These are phyloP conservation scores for Xanthoparmelia taractica DNA, from an alignment of 495 filamentous ascomycete genomes.

Conservation along the genomic window DNA sequence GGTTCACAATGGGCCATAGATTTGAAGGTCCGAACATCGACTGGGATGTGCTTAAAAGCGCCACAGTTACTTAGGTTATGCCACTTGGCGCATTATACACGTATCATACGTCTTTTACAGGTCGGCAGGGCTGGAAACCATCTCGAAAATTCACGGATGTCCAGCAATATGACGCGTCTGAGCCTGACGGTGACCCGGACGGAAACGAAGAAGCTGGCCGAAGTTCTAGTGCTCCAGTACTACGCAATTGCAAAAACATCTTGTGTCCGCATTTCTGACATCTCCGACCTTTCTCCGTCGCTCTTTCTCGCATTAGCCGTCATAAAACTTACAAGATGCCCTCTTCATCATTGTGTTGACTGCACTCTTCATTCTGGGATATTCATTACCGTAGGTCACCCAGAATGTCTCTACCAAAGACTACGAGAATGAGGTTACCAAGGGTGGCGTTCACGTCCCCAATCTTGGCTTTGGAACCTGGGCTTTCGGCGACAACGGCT, in stretches of 20 bases:
- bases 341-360: not conserved
- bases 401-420: slow-evolving; percentile 12
- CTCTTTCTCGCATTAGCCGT: not conserved
- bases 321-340: not conserved
- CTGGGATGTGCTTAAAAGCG: slow-evolving; percentile 20
- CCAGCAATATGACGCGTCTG: not conserved
- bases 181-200: not conserved
- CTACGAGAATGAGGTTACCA: not conserved
- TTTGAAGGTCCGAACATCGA: slow-evolving; percentile 30
- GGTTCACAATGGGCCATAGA: slow-evolving; percentile 22
- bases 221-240: not conserved
- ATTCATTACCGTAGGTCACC: not conserved
- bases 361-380: too few relatives aligned
- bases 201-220: not conserved
- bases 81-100: not conserved
- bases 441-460: slow-evolving; percentile 8
- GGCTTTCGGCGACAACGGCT: slow-evolving; percentile 11
- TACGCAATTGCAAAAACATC: not conserved
- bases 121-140: not conserved
- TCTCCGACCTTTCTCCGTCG: not conserved
- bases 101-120: too few relatives aligned
- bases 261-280: not conserved
- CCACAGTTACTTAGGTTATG: slow-evolving; percentile 26
- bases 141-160: not conserved
- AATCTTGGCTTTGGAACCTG: slow-evolving; percentile 15